phyloP scores from a whole-genome alignment of 345 rosid species.

The Lagerstroemia speciosa region DNA sequence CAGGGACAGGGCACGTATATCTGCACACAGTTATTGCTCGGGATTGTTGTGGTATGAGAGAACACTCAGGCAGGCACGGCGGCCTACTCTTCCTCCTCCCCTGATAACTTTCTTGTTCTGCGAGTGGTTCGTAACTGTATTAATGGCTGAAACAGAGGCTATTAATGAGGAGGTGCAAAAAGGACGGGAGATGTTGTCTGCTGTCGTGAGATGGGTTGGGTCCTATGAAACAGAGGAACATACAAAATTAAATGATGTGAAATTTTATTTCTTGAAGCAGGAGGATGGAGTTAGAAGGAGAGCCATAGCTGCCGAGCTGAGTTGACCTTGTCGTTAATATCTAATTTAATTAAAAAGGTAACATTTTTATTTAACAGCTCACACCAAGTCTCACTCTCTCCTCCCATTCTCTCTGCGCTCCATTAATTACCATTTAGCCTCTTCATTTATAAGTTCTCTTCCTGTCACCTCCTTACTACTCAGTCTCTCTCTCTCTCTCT shows the following conservation, averaged over 20 bases:
- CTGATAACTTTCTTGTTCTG: background rate
- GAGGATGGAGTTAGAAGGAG: background rate
- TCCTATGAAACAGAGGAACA: background rate
- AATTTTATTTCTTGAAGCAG: background rate
- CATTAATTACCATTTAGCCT: slow-evolving; percentile 3
- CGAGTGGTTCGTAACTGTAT: background rate
- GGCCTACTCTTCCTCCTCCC: background rate
- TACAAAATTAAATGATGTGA: background rate
- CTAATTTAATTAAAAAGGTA: background rate
- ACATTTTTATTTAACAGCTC: background rate
- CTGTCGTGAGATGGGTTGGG: background rate
- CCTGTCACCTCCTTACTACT: background rate
- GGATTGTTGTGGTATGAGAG: background rate
- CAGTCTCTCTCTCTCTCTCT: background rate
- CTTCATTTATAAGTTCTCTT: slow-evolving; percentile 4
- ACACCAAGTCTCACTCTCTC: background rate
- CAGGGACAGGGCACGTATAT: background rate
- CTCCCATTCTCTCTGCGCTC: slow-evolving; percentile 6
- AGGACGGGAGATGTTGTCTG: background rate
- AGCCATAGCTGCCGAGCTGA: background rate
- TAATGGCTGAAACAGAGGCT: slow-evolving; percentile 10
- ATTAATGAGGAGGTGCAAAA: background rate
- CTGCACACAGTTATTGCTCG: slow-evolving; percentile 3
- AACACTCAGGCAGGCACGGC: background rate
- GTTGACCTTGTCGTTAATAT: slow-evolving; percentile 3